Base-by-base conservation (phyloP, 2,329 filamentous ascomycete species). In the Verticillium nubilum region DNA sequence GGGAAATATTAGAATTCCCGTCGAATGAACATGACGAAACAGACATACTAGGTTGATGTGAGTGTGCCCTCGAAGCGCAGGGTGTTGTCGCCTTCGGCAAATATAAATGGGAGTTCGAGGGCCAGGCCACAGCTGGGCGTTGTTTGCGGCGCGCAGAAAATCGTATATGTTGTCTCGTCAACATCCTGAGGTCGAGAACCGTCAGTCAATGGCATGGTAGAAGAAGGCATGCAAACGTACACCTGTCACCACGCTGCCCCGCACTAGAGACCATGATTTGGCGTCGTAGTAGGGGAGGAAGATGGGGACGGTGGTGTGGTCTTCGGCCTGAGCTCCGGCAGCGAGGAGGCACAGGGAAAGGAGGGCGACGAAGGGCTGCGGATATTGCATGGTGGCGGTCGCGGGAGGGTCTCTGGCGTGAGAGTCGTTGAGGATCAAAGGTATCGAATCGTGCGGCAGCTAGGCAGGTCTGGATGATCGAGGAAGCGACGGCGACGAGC, bases 101-200 rank as follows among this genome's bases (percentile, higher is more conserved):
- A 72, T 54, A 78, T 63, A 62, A 81, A 81, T 4, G 79, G 79
- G 35, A 80, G 73, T 52, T 78, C 76, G 15, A 77, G 73, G 6
- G 75, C 75, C 7, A 81, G 68, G 58, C 76, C 73, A 66, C 79
- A 81, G 6, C 69, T 71, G 5, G 69, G 69, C 3, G 73, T 72
- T n/a, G 72, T 71, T 58, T 75, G 67, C 29, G 76, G 71, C 10
- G 74, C 74, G 61, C 79, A 81, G 65, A 81, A 81, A 47, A 81
- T 76, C 59, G 78, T 80, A 62, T 79, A 81, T 26, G 76, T 76
- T 17, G 79, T 81, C 60, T 74, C 68, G 27, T 67, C 65, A 47
- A 67, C 63, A 60, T 80, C 69, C 77, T 79, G 63, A 33, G 13
- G 27, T 26, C 33, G 25, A n/a, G 12, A 47, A 31, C 5, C 3